A percentile compares a stretch with the other conserved stretches of the same genome.
Evolutionary conservation across 176 grass and related monocot genomes (phyloP).

Genomic region (Aegilops sharonensis): DNA sequence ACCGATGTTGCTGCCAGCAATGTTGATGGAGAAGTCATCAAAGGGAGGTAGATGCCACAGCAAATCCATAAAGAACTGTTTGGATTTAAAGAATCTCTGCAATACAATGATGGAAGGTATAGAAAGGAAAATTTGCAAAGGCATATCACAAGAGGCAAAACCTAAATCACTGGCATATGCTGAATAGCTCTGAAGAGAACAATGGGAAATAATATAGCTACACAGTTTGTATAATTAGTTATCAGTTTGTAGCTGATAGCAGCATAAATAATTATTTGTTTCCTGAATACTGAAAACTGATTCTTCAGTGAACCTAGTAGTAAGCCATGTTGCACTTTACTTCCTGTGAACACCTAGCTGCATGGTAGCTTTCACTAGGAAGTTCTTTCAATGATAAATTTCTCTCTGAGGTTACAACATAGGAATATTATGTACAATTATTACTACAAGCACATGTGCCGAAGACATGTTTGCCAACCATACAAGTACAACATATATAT

Average conservation of each 20-base stretch:
- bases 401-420: not conserved
- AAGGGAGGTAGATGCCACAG: slow-evolving; percentile 25
- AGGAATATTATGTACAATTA: not conserved
- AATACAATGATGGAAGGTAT: slow-evolving; percentile 14
- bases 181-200: slow-evolving; percentile 13
- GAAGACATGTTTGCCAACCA: not conserved
- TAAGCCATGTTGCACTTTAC: slow-evolving; percentile 15
- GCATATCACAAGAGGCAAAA: slow-evolving; percentile 22
- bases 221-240: not conserved
- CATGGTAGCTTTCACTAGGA: not conserved
- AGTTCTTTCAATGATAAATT: not conserved
- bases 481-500: not conserved
- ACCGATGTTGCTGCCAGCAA: slow-evolving; percentile 12
- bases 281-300: slow-evolving; percentile 27
- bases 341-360: slow-evolving; percentile 23
- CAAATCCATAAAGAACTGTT: not conserved
- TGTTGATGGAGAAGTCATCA: slow-evolving; percentile 10
- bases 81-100: slow-evolving; percentile 1
- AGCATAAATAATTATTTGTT: slow-evolving; percentile 26
- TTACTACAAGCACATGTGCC: not conserved
- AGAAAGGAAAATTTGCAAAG: slow-evolving; percentile 6
- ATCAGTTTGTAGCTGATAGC: slow-evolving; percentile 24
- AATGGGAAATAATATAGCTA: slow-evolving; percentile 11
- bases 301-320: slow-evolving; percentile 6
- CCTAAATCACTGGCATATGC: not conserved